These are phyloP conservation scores for Pyrenochaeta sp. DNA, from an alignment of 2,329 filamentous ascomycete genomes.

Conservation along the genomic window DNA sequence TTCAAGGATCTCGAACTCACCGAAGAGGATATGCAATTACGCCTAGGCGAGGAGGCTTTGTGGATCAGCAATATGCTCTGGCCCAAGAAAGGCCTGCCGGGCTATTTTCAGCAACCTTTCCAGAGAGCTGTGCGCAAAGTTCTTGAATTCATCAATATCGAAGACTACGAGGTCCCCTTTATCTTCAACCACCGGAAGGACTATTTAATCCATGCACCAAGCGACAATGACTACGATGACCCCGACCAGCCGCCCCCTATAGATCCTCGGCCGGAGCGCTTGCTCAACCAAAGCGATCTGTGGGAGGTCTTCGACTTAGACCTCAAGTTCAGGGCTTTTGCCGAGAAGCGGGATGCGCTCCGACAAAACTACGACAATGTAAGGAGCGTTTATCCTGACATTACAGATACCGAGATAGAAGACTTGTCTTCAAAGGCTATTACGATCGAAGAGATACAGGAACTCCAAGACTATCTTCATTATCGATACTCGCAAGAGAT, in stretches of 20 bases:
- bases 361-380: slow-evolving; percentile 81
- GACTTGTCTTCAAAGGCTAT: slow-evolving; percentile 81
- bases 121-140: slow-evolving; percentile 89
- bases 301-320: slow-evolving; percentile 97
- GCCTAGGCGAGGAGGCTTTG: slow-evolving; percentile 80
- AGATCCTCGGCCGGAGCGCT: slow-evolving; percentile 80
- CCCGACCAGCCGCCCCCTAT: slow-evolving; percentile 75
- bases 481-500: slow-evolving; percentile 89
- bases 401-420: slow-evolving; percentile 79
- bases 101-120: slow-evolving; percentile 81
- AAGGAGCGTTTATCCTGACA: slow-evolving; percentile 63
- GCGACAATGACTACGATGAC: slow-evolving; percentile 66
- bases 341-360: slow-evolving; percentile 89
- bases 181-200: slow-evolving; percentile 99
- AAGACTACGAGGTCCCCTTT: slow-evolving; percentile 95
- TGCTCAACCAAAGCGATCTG: slow-evolving; percentile 89
- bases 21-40: slow-evolving; percentile 72
- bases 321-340: slow-evolving; percentile 90
- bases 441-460: slow-evolving; percentile 94
- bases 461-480: slow-evolving; percentile 94
- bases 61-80: slow-evolving; percentile 94
- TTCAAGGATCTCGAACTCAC: slow-evolving; percentile 85
- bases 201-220: slow-evolving; percentile 89
- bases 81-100: slow-evolving; percentile 80
- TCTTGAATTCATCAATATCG: slow-evolving; percentile 91